phyloP scores from a whole-genome alignment of 2,329 filamentous ascomycete species.

The Ceratocystis huliohia region DNA sequence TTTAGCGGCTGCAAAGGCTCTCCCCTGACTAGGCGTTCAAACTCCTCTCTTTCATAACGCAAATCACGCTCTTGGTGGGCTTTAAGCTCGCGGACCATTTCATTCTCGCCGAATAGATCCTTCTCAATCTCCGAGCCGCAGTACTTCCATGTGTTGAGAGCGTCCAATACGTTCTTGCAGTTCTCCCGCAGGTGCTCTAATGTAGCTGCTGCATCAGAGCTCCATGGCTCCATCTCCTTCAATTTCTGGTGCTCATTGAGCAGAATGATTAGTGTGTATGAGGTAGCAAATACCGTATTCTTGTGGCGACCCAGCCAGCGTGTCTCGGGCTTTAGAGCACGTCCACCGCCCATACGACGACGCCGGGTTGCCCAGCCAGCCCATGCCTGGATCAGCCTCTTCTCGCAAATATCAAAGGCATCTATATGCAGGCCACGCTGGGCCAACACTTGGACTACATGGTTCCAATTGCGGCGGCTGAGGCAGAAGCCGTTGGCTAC shows the following conservation, averaged over 20 bases:
- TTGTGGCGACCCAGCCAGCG: slow-evolving; percentile 28
- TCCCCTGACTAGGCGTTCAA: not conserved
- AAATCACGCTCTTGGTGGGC: slow-evolving; percentile 5
- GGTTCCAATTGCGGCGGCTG: slow-evolving; percentile 70
- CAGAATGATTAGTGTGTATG: slow-evolving; percentile 37
- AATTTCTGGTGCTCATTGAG: slow-evolving; percentile 40
- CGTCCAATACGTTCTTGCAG: slow-evolving; percentile 28
- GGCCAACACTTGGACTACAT: slow-evolving; percentile 56
- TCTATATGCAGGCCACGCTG: slow-evolving; percentile 44
- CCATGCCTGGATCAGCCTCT: slow-evolving; percentile 65
- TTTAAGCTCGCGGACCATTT: slow-evolving; percentile 14
- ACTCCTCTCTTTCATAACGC: slow-evolving; percentile 11
- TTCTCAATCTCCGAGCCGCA: slow-evolving; percentile 14
- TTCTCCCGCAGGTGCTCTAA: slow-evolving; percentile 24
- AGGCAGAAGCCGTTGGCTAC: slow-evolving; percentile 56
- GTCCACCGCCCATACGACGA: slow-evolving; percentile 25
- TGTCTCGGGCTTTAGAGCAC: slow-evolving; percentile 20
- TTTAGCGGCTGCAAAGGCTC: not conserved
- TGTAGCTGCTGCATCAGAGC: slow-evolving; percentile 31
- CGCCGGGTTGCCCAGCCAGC: slow-evolving; percentile 50
- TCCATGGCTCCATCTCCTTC: slow-evolving; percentile 38
- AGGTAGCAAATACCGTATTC: slow-evolving; percentile 30
- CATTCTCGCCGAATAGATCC: slow-evolving; percentile 20
- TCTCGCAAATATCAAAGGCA: slow-evolving; percentile 65
- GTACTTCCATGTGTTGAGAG: slow-evolving; percentile 24